Conservation (phyloP, 148 eudicot species). For the Vaccinium macrocarpon region DNA sequence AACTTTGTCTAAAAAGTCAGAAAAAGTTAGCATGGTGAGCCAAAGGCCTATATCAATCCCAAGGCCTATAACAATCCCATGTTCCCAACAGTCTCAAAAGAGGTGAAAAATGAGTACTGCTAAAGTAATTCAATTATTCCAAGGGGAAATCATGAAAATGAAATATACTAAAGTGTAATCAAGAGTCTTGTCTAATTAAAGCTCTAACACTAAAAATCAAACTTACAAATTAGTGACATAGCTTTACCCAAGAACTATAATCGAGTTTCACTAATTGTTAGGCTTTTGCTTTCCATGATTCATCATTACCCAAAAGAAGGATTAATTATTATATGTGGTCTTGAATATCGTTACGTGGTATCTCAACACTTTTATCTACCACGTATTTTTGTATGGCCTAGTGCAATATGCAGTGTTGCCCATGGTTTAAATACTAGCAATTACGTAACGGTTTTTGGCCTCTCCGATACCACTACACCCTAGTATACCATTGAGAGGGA, state of each 20-base stretch:
- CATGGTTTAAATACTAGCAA: no score
- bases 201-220: constrained; percentile 11
- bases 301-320: neutral
- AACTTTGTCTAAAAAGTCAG: neutral
- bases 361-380: no score
- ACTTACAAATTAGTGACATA: constrained; percentile 1
- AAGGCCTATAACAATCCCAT: constrained; percentile 18
- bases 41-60: constrained; percentile 16
- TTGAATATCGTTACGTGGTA: no score
- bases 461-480: no score
- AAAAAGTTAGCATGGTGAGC: constrained; percentile 7
- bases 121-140: constrained; percentile 27
- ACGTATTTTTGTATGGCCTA: no score
- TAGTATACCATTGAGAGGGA: no score
- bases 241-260: neutral
- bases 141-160: constrained; percentile 29
- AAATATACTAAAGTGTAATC: constrained; percentile 18
- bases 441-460: no score
- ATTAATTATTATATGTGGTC: no score
- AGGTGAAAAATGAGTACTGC: constrained; percentile 20
- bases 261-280: neutral
- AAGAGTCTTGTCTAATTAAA: constrained; percentile 29
- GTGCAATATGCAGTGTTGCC: no score
- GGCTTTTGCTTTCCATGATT: constrained; percentile 17
- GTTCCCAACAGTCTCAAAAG: constrained; percentile 27